Base-by-base conservation (phyloP, 768 basidiomycete genomes). In the Hirschioporus abietinus region DNA sequence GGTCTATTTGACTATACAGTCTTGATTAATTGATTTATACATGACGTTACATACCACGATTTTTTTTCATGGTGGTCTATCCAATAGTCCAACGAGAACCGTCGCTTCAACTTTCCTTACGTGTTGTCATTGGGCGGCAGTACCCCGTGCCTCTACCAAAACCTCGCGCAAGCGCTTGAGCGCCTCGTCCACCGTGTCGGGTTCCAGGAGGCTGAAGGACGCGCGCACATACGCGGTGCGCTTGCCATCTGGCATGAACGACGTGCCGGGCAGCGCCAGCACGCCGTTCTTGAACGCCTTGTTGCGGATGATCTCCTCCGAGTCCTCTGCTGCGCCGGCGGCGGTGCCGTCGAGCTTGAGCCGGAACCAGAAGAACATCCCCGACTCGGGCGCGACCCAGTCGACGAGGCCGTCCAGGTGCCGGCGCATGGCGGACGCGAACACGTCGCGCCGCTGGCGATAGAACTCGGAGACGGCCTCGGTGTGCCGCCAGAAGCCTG, bases 341-440 rank as follows among this genome's bases (percentile, higher is more conserved):
- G 7, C 35, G 35, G 7, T 15, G 7, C 35, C 35, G 35, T 36
- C 35, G 12, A 52, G 42, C 42, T 20, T 12, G 42, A 52, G 42
- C 6, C 20, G 12, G 42, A 52, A 88, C 91, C 92, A 96, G 75
- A 93, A 88, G 81, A 96, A 96, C 92, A 96, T 92, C 69, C 92
- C 91, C 25, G 91, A 86, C 71, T 88, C 87, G 9, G 92, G 92
- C 0, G 80, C 76, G 65, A 74, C 78, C 89, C 89, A 91, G 75
- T 89, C 86, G 20, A 88, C 93, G 35, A 96, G 79, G 1, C 88
- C 93, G 63, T 80, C 78, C n/a, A 97, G 84, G 75, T 96, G 85
- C 72, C 84, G 86, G 72, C 84, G 81, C 81, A 95, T 87, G 63
- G 90, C 88, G 1, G 74, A 75, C 75, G 93, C 90, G 74, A 97